Percentiles rank a stretch among this genome's conserved stretches.
Conservation (phyloP, 139 green algal species). For the Zygnema cylindricum region DNA sequence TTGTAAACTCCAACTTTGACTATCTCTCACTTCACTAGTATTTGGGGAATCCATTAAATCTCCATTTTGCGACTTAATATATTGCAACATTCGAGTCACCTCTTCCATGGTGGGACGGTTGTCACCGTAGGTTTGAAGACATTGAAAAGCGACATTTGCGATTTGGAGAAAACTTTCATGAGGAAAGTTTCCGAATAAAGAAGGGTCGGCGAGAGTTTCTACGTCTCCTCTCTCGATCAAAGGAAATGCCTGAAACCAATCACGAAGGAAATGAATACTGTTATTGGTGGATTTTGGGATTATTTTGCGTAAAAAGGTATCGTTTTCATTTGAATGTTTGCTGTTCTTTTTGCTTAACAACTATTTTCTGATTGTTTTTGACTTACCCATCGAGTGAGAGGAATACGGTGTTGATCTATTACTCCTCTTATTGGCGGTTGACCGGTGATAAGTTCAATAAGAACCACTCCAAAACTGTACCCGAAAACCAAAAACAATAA, state of each 20-base stretch:
- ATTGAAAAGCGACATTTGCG: slow-evolving; percentile 10
- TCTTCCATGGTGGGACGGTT: slow-evolving; percentile 31
- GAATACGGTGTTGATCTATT: not conserved
- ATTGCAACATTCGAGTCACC: slow-evolving; percentile 24
- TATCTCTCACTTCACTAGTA: no score
- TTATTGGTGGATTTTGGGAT: not conserved
- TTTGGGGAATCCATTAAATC: no score
- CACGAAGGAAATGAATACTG: not conserved
- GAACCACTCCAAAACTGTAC: slow-evolving; percentile 46
- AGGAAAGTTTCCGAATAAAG: not conserved
- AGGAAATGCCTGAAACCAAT: not conserved
- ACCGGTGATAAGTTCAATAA: slow-evolving; percentile 43
- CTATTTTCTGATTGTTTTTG: not conserved
- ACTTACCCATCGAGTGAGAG: slow-evolving; percentile 4
- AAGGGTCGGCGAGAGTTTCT: slow-evolving; percentile 22
- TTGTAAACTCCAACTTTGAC: no score
- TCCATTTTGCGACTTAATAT: no score
- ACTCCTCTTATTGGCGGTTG: not conserved
- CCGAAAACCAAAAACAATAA: not conserved
- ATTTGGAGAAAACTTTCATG: not conserved
- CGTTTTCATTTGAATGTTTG: not conserved
- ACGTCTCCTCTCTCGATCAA: not conserved
- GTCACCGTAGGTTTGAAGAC: slow-evolving; percentile 1
- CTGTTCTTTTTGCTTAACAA: not conserved
- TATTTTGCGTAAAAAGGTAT: slow-evolving; percentile 6